A percentile compares a stretch with the other conserved stretches of the same genome.
These are phyloP conservation scores for Steccherinum ochraceum DNA, from an alignment of 768 basidiomycete species.

Conservation along the genomic window DNA sequence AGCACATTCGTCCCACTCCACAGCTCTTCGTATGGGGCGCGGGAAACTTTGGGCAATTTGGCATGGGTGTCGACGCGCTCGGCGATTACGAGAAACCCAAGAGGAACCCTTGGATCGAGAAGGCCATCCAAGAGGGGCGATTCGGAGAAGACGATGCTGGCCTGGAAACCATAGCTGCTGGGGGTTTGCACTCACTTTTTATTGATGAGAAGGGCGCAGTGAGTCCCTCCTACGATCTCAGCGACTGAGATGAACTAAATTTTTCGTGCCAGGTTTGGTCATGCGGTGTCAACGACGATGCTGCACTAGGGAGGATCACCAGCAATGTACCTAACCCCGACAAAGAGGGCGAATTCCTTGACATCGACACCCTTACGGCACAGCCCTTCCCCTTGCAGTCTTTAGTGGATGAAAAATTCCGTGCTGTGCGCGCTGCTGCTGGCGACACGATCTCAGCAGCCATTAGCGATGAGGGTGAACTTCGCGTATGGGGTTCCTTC, in stretches of 20 bases:
- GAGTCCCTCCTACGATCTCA: constrained; percentile 27
- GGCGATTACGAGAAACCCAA: constrained; percentile 73
- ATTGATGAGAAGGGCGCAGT: constrained; percentile 89
- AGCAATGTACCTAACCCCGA: constrained; percentile 52
- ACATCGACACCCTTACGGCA: constrained; percentile 44
- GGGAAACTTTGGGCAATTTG: constrained; percentile 94
- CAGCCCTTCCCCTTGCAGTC: constrained; percentile 62
- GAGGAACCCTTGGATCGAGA: constrained; percentile 70
- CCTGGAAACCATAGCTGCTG: constrained; percentile 74
- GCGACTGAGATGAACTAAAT: constrained; percentile 3
- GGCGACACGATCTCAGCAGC: constrained; percentile 90
- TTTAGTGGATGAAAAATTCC: constrained; percentile 73
- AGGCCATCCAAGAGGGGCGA: constrained; percentile 62
- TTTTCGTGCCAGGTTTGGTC: constrained; percentile 59
- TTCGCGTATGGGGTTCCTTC: constrained; percentile 88
- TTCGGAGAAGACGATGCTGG: constrained; percentile 71
- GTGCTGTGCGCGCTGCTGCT: constrained; percentile 74
- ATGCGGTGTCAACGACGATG: constrained; percentile 84
- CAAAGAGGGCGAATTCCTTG: constrained; percentile 50
- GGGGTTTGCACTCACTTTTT: constrained; percentile 86
- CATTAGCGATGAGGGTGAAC: constrained; percentile 68
- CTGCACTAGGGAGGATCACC: constrained; percentile 78
- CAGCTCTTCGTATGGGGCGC: constrained; percentile 85
- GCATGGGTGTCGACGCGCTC: constrained; percentile 72
- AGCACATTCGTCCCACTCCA: constrained; percentile 55